Evolutionary conservation across 768 basidiomycete species (phyloP), one percentile per base, ranked within the genome.

Genomic region (Termitomyces sp.): DNA sequence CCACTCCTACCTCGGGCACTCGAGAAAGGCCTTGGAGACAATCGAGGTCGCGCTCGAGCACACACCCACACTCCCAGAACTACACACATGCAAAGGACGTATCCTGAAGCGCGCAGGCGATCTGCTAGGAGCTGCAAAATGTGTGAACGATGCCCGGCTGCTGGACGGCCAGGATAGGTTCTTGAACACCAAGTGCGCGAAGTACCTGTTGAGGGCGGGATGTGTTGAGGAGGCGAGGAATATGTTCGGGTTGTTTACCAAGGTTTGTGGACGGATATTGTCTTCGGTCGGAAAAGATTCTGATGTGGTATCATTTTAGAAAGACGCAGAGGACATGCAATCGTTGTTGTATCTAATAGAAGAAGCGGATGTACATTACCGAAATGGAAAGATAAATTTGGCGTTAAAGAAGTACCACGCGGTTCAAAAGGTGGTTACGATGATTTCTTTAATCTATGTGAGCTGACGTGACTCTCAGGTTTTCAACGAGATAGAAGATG

Each of bases 261-360:
- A 95, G 83, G 94, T 90, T 44, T 57, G 75, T 68, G 54, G 33
- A 18, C 42, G 18, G 18, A 40, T 32, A 18, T 33, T 4, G 8
- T 6, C 22, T 50, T 53, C 28, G n/a, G 38, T 8, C n/a, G 5
- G 30, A 1, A 4, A 12, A 28, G 40, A 16, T 14, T 24, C 42
- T 60, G 42, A 63, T 42, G 28, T 4, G 4, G 13, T 35, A 28
- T 18, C 7, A 7, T 56, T 20, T 40, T 68, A 96, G 93, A 98
- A 96, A 84, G 95, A 93, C 65, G 84, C 92, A 2, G 87, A 94
- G 63, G 96, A 98, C 59, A 94, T 99, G 92, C 97, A 99, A 70
- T 94, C 92, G 26, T 69, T 95, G 47, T 82, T 94, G 64, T 97
- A 90, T 72, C 75, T 98, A 24, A 70, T 80, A 18, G 94, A 97